A percentile compares a stretch with the other conserved stretches of the same genome.
Evolutionary conservation across 805 yeast genomes (phyloP).

Genomic region (Torulaspora indica): DNA sequence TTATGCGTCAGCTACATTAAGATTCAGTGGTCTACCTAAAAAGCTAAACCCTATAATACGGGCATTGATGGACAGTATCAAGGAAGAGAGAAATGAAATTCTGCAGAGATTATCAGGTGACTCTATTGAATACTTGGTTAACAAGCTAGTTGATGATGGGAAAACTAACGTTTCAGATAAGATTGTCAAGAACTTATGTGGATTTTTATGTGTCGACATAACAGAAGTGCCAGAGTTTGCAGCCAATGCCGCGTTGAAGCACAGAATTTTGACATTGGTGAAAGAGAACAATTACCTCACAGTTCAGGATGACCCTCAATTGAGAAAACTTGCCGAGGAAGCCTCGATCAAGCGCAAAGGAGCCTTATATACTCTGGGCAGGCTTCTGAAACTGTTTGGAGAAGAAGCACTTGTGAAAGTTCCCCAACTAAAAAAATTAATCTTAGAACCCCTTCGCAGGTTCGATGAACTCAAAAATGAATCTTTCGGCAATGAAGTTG

Average conservation of each 20-base stretch:
- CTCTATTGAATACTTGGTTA: constrained; percentile 61
- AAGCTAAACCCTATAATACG: constrained; percentile 86
- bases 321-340: constrained; percentile 59
- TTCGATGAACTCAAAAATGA: constrained; percentile 28
- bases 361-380: constrained; percentile 64
- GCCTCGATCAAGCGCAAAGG: constrained; percentile 85
- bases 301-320: constrained; percentile 54
- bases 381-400: constrained; percentile 51
- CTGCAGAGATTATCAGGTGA: constrained; percentile 69
- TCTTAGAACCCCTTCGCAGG: constrained; percentile 59
- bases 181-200: constrained; percentile 84
- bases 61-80: constrained; percentile 87
- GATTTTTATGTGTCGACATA: constrained; percentile 90
- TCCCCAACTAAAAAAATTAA: constrained; percentile 59
- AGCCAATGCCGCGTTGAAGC: constrained; percentile 52
- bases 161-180: constrained; percentile 81
- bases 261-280: constrained; percentile 62
- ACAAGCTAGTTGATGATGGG: constrained; percentile 49
- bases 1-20: constrained; percentile 68
- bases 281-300: constrained; percentile 70
- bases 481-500: constrained; percentile 31
- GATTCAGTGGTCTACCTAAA: constrained; percentile 64
- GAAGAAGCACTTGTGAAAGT: constrained; percentile 51
- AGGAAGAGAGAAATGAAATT: constrained; percentile 59
- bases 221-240: constrained; percentile 91